Base-by-base conservation (phyloP, 2,329 filamentous ascomycete genomes). In the Rhynchosporium secalis region DNA sequence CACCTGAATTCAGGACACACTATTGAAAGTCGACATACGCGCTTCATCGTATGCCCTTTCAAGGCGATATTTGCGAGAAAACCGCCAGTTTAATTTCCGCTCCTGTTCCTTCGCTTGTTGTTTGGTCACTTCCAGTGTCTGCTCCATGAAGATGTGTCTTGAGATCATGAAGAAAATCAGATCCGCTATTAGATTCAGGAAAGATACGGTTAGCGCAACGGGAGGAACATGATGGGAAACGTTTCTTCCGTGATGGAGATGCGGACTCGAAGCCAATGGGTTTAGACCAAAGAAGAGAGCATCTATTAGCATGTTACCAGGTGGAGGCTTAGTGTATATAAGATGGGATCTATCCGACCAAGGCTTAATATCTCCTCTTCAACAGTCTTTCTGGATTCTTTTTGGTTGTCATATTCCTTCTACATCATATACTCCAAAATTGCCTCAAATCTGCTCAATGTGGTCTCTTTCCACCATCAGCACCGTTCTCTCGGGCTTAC, bases 401-500 rank as follows among this genome's bases (percentile, higher is more conserved):
- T 10, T 36, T 5, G 6, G 5, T 36, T 36, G 33, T 10, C 9
- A 36, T 6, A 36, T 36, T 10, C 49, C n/a, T 15, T 51, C 48
- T 6, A n/a, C 36, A 5, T n/a, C 15, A 38, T 7, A 38, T n/a
- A 52, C 12, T 9, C 33, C 31, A 38, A 38, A 52, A 52, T 52
- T 52, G n/a, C 49, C 49, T 52, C 49, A 46, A 46, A 52, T 38
- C 15, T 33, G 38, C 49, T 52, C 49, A 40, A 52, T 52, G 49
- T 33, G 54, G 54, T 56, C 38, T 26, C 28, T 45, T 28, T 20
- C 40, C 26, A 36, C 40, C 6, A 3, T 56, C 40, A 28, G 4
- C 31, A 46, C 54, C 28, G 40, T 51, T 6, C 13, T 58, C n/a
- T 51, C 51, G 29, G 31, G 45, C 26, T 63, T 63, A 46, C 51